Evolutionary conservation across 441 rosid species (phyloP), one percentile per base, ranked within the genome.

Genomic region (Isatis lusitanica): DNA sequence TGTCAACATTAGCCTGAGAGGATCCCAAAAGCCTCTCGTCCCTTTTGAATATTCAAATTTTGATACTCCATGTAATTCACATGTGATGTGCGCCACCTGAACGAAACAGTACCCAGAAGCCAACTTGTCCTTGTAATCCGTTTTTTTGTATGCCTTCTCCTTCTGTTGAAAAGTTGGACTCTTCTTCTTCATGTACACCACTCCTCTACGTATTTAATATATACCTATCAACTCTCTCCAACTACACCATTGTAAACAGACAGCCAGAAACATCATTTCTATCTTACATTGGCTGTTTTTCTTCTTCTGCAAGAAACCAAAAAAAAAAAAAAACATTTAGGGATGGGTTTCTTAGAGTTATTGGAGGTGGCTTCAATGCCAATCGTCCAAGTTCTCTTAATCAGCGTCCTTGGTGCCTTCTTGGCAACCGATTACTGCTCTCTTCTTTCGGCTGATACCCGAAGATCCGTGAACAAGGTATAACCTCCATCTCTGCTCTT

Each of bases 311-410:
- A 63, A 68, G 67, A 63, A 52, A 60, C 52, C 35, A 35, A 26
- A 15, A 52, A 12, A 33, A 28, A 44, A 48, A 53, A 28, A 6
- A 30, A n/a, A 51, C 24, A 26, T 0, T 55, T 13, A 30, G 69
- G 33, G 63, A 92, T 92, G 97, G 93, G 97, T 61, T 92, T 90
- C 83, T 88, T 83, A 86, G 79, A 90, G 42, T 80, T 92, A 56
- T 79, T 92, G 72, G 88, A 85, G 76, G 92, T 86, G 86, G 87
- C 97, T 52, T 81, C 90, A 1, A 81, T 88, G 93, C 97, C 97
- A 36, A 72, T 85, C 40, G 42, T 92, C 16, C 92, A 90, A 80
- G 92, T 92, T 59, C 86, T 92, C 1, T 48, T 92, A 11, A 83
- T 92, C 57, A 81, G 93, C 71, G 39, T 75, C 16, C 66, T 92